Evolutionary conservation across 371 early-diverging fungal genomes (phyloP).

Genomic region (Lichtheimia ornata): DNA sequence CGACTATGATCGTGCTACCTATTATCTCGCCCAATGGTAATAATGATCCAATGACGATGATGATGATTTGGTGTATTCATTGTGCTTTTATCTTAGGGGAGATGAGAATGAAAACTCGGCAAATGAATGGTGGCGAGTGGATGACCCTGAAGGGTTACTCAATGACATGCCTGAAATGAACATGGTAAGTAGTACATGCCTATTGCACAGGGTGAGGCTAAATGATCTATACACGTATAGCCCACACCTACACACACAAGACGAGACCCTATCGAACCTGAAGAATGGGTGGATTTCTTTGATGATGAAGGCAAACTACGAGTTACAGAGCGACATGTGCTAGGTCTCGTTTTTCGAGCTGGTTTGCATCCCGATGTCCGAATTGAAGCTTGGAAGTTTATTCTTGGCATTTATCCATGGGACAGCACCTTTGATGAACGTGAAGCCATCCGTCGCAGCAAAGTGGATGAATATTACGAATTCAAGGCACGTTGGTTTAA

Average conservation of each 20-base stretch:
- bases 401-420: conserved; percentile 87
- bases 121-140: conserved; percentile 18
- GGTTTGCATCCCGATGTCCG: conserved; percentile 84
- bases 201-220: conserved; percentile 2
- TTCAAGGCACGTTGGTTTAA: conserved; percentile 84
- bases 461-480: conserved; percentile 72
- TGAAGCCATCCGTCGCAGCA: conserved; percentile 56
- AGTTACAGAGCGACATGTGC: conserved; percentile 53
- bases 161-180: conserved; percentile 33
- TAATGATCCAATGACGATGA: conserved; percentile 6
- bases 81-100: conserved; percentile 7
- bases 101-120: conserved; percentile 37
- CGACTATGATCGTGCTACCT: conserved; percentile 81
- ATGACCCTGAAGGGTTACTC: conserved; percentile 28
- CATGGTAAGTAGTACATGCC: conserved; percentile 8
- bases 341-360: conserved; percentile 72
- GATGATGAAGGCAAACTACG: conserved; percentile 63
- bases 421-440: conserved; percentile 78
- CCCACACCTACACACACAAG: conserved; percentile 35
- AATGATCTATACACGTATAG: background rate
- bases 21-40: conserved; percentile 81
- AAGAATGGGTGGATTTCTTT: conserved; percentile 78
- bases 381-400: conserved; percentile 88
- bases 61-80: conserved; percentile 19
- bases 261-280: conserved; percentile 65